Evolutionary conservation across 1,284 basidiomycete species (phyloP), one percentile per base, ranked within the genome.

Genomic region (Ganoderma lucidum): DNA sequence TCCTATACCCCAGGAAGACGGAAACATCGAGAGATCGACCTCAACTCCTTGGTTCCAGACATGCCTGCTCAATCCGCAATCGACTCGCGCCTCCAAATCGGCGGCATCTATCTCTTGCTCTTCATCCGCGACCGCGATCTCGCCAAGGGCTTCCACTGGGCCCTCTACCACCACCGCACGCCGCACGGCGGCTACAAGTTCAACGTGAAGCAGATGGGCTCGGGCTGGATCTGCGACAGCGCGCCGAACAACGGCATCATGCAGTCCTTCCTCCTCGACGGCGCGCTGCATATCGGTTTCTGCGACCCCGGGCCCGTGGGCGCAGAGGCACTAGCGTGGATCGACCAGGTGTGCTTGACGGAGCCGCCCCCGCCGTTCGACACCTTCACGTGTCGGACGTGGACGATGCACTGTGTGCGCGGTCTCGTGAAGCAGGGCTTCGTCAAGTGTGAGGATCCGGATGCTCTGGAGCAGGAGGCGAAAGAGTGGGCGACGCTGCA

Each of bases 201-300:
- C 63, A 64, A 64, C 55, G 63, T 64, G 63, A 64, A 64, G 63
- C 39, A 64, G 37, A 41, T 64, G 28, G 53, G 63, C 15, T 41
- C 23, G 0, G 55, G 55, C 15, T 64, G 63, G 63, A 56, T 64
- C 37, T 64, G 63, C 39, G 63, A 64, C 41, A 64, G 63, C 53
- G 63, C 53, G 28, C 55, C 53, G 12, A 55, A 58, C 63, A 58
- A 39, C 37, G 28, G 63, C 37, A 64, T 64, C 53, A 64, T 64
- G 63, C 45, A 35, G 19, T 55, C 63, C 35, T 58, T 64, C 39
- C 53, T 56, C 63, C 63, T 64, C 53, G 63, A 55, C 53, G 63
- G 63, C 23, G 63, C 63, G 28, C 63, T 64, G 39, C 51, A 53
- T 4, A 64, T 64, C 39, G 63, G 63, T 4, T 42, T 19, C 53